Percentiles rank a stretch among this genome's conserved stretches.
These are phyloP conservation scores for Pythium oligandrum DNA, from an alignment of 352 stramenopile species.

Conservation along the genomic window DNA sequence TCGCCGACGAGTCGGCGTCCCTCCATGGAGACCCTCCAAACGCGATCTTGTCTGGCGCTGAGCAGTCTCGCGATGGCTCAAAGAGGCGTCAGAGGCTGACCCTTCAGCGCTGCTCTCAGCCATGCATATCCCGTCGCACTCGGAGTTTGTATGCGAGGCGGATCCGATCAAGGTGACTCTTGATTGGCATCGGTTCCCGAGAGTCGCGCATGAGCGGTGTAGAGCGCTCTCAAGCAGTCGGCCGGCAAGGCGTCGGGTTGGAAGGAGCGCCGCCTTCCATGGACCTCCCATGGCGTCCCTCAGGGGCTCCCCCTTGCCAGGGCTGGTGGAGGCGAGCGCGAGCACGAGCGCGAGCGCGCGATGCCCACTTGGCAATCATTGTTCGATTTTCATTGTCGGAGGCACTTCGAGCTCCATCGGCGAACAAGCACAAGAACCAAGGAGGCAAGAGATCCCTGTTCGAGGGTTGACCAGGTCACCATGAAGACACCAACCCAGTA, in stretches of 20 bases:
- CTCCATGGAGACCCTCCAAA: too few relatives aligned
- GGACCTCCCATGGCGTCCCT: too few relatives aligned
- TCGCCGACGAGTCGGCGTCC: too few relatives aligned
- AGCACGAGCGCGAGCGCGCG: not conserved
- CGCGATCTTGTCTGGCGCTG: too few relatives aligned
- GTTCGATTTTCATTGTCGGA: conserved; percentile 33
- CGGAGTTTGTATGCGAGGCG: conserved; percentile 9
- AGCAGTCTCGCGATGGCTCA: too few relatives aligned
- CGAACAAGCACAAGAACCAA: not conserved
- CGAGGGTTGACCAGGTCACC: conserved; percentile 1
- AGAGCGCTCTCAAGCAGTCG: conserved; percentile 17
- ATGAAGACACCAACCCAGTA: conserved; percentile 57
- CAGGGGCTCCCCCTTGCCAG: too few relatives aligned
- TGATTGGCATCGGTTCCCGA: not conserved
- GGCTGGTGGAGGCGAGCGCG: not conserved
- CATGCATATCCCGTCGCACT: not conserved
- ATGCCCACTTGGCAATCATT: conserved; percentile 11
- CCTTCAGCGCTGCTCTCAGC: conserved; percentile 1
- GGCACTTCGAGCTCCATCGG: conserved; percentile 11
- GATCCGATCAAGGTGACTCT: too few relatives aligned
- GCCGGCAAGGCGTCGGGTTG: not conserved
- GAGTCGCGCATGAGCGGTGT: conserved; percentile 15
- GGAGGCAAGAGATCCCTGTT: too few relatives aligned
- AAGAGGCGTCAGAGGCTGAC: not conserved
- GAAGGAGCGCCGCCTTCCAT: too few relatives aligned